Base-by-base conservation (phyloP, 768 basidiomycete genomes). In the Collybiopsis luxurians region DNA sequence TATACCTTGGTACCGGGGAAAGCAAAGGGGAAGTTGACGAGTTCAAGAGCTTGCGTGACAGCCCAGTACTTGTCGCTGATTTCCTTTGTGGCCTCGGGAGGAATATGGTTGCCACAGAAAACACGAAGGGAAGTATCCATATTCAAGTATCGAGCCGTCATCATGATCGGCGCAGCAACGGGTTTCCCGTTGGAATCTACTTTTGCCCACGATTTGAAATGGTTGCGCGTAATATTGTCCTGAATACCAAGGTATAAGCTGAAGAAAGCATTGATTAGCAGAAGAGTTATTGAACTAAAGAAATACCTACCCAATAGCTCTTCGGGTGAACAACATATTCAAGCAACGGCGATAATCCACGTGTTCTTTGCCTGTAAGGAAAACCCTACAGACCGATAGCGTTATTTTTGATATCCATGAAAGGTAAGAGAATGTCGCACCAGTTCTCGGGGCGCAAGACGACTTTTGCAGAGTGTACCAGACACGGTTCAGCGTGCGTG, bases 1-100 rank as follows among this genome's bases (percentile, higher is more conserved):
- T 90, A 98, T 54, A 98, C 85, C 69, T 98, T 98, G 38, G 97
- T 98, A 27, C 97, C 97, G 19, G 97, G 97, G 36, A 97, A 65
- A 15, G 96, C 87, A 59, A 98, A 68, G 71, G 97, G 97, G 78
- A 99, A 98, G 78, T 99, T 99, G 78, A 99, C 97, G 54, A 99
- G 89, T 69, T 99, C 93, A 40, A 99, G 87, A 2, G 97, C 92
- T 63, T 85, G 77, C 6, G 97, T 98, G 73, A 99, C 97, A 58
- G 80, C 79, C 96, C 96, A 98, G 76, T 98, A 98, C 68, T 93
- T 94, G 62, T 91, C 87, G 67, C 83, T 89, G 68, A 99, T 95
- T 67, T 93, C 91, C 15, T 73, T 67, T 24, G 87, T 83, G 39
- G 88, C 91, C 7, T 84, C 73, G 15, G 93, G 87, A 27, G 92